These are phyloP conservation scores for Globisporangium mamillatum DNA, from an alignment of 352 stramenopile genomes.

Conservation along the genomic window DNA sequence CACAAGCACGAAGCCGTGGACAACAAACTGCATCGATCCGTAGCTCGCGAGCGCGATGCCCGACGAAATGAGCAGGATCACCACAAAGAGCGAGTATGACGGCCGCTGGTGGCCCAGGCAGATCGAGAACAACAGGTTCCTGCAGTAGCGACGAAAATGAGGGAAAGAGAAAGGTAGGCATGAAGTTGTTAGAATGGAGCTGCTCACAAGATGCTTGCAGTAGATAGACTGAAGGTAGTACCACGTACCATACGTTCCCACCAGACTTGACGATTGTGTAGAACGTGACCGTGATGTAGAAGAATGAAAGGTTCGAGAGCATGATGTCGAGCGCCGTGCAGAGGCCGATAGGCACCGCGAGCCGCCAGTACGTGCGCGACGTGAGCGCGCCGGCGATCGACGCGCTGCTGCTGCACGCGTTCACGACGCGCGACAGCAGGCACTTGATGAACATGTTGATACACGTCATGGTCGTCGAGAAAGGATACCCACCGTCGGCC, in stretches of 20 bases:
- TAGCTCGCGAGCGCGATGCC: slow-evolving; percentile 76
- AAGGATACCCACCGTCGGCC: slow-evolving; percentile 64
- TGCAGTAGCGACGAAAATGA: background rate
- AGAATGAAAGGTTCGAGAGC: slow-evolving; percentile 78
- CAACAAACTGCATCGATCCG: slow-evolving; percentile 69
- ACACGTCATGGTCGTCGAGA: slow-evolving; percentile 75
- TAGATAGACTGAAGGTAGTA: background rate
- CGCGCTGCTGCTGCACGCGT: slow-evolving; percentile 35
- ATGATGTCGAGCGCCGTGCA: slow-evolving; percentile 85
- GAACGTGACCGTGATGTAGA: slow-evolving; percentile 86
- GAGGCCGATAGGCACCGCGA: slow-evolving; percentile 75
- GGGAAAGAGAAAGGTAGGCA: background rate
- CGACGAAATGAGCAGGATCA: slow-evolving; percentile 68
- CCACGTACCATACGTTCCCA: slow-evolving; percentile 63
- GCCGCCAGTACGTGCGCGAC: slow-evolving; percentile 47
- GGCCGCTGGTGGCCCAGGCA: slow-evolving; percentile 66
- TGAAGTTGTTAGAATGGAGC: slow-evolving; percentile 2
- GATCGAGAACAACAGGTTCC: slow-evolving; percentile 81
- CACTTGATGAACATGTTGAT: slow-evolving; percentile 83
- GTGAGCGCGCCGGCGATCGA: slow-evolving; percentile 25
- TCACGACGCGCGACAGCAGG: slow-evolving; percentile 51
- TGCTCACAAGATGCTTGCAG: background rate
- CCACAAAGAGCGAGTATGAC: slow-evolving; percentile 42
- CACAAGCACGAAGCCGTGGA: slow-evolving; percentile 70
- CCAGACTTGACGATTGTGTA: slow-evolving; percentile 85